These are phyloP conservation scores for Mycena metata DNA, from an alignment of 768 basidiomycete species.

Conservation along the genomic window DNA sequence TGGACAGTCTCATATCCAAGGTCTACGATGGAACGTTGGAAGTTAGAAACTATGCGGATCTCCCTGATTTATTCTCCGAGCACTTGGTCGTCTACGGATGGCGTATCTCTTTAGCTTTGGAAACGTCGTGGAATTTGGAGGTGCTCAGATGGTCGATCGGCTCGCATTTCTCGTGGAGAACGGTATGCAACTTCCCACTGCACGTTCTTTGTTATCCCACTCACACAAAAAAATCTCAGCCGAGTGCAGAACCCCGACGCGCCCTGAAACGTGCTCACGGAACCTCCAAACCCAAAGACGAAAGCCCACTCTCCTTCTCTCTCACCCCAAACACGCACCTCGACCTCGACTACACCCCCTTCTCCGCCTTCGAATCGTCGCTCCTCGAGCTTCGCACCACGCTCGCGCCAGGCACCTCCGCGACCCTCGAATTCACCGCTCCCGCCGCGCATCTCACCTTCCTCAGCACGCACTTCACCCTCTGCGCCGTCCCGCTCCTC, in stretches of 20 bases:
- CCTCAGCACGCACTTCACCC: slow-evolving; percentile 52
- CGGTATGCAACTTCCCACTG: slow-evolving; percentile 15
- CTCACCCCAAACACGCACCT: slow-evolving; percentile 27
- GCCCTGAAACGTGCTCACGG: slow-evolving; percentile 33
- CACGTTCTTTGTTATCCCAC: no score
- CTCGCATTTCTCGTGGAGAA: slow-evolving; percentile 40
- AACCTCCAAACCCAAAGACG: slow-evolving; percentile 27
- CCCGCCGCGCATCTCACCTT: slow-evolving; percentile 52
- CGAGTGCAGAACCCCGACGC: slow-evolving; percentile 1
- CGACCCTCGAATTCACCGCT: slow-evolving; percentile 53
- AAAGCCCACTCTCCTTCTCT: slow-evolving; percentile 8
- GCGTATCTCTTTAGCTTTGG: slow-evolving; percentile 50
- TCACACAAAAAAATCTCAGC: background rate
- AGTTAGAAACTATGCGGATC: slow-evolving; percentile 56
- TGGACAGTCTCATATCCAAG: slow-evolving; percentile 53
- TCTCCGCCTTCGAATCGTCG: slow-evolving; percentile 36
- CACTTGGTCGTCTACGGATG: slow-evolving; percentile 54
- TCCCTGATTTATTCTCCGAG: slow-evolving; percentile 53
- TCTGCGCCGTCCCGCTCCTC: slow-evolving; percentile 62
- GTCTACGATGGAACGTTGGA: slow-evolving; percentile 58
- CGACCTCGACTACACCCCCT: slow-evolving; percentile 34
- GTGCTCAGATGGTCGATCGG: slow-evolving; percentile 53
- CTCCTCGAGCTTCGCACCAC: slow-evolving; percentile 41
- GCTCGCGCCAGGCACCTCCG: slow-evolving; percentile 37
- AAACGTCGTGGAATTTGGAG: slow-evolving; percentile 49